Evolutionary conservation across 2,329 filamentous ascomycete species (phyloP), one percentile per base, ranked within the genome.

Genomic region (Colletotrichum viniferum): DNA sequence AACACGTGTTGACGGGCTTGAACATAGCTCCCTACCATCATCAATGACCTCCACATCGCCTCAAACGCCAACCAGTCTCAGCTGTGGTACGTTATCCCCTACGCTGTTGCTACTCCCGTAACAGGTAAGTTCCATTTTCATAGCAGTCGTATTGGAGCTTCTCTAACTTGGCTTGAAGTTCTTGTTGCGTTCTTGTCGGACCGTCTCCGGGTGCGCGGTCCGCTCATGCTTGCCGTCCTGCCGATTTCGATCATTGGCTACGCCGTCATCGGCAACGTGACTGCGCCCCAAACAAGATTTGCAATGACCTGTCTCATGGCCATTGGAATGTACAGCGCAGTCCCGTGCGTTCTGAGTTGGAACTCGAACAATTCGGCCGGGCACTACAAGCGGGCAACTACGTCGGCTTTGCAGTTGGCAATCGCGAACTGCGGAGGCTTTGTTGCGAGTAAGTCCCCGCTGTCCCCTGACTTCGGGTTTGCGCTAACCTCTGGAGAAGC

Each of bases 311-410:
- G 92, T 79, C 84, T 94, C 69, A 93, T 93, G 91, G 90, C 92
- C 1, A 90, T 89, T 0, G 92, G 92, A 12, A 86, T 93, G 80
- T 94, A 93, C 80, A 87, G 88, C 61, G 90, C 89, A 56, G 91
- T 93, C 0, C 92, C 92, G 0, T 90, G 89, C 21, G 89, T 93
- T 4, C 83, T 94, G 12, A 92, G 89, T 2, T 94, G 92, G 92
- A 90, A 92, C 76, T 90, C 90, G 3, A 94, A 94, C 80, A 94
- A 94, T 80, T 92, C 89, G 1, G 91, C 92, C 0, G 92, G 90
- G 0, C 92, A 94, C 80, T 94, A 94, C 80, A 94, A 94, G 81
- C 85, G 93, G 16, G 92, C 93, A 0, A 94, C 92, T 0, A 92
- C 92, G 0, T 90, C 90, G 2, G 93, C 90, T 0, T 79, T 94